A percentile compares a stretch with the other conserved stretches of the same genome.
Evolutionary conservation across 371 early-diverging fungal species (phyloP).

Genomic region (Phascolomyces articulosus): DNA sequence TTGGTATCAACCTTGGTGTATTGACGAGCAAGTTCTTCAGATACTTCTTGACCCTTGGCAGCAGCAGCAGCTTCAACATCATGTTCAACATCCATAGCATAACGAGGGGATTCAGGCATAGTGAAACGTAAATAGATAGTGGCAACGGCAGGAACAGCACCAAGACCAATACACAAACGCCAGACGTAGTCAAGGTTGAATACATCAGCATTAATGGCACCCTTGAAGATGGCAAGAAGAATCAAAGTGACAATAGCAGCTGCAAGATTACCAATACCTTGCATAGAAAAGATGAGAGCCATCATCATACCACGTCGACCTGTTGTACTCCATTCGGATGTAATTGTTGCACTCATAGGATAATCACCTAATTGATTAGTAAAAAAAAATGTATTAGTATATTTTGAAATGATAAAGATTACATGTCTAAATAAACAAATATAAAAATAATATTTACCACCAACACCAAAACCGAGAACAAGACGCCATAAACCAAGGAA

Average conservation of each 20-base stretch:
- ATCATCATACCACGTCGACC: conserved; percentile 73
- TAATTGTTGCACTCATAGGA: conserved; percentile 83
- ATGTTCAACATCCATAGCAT: conserved; percentile 75
- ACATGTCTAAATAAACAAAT: not conserved
- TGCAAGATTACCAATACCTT: conserved; percentile 86
- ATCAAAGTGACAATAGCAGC: conserved; percentile 75
- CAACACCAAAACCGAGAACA: conserved; percentile 84
- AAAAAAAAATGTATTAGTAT: not conserved
- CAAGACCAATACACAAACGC: conserved; percentile 82
- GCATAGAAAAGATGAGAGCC: conserved; percentile 89
- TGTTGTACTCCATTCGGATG: conserved; percentile 84
- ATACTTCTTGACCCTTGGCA: conserved; percentile 50
- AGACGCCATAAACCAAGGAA: conserved; percentile 84
- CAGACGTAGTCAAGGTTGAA: conserved; percentile 84
- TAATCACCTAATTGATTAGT: conserved; percentile 60
- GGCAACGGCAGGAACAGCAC: conserved; percentile 82
- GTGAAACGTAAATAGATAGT: conserved; percentile 90
- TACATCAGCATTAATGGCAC: conserved; percentile 60
- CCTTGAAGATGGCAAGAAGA: conserved; percentile 73
- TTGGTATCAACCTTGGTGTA: conserved; percentile 43
- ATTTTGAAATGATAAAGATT: not conserved
- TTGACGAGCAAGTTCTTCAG: conserved; percentile 38
- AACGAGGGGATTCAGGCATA: conserved; percentile 94
- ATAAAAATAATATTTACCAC: conserved; percentile 38
- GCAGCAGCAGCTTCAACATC: conserved; percentile 67